Evolutionary conservation across 495 filamentous ascomycete genomes (phyloP), one percentile per base, ranked within the genome.

Genomic region (Poronia punctata): DNA sequence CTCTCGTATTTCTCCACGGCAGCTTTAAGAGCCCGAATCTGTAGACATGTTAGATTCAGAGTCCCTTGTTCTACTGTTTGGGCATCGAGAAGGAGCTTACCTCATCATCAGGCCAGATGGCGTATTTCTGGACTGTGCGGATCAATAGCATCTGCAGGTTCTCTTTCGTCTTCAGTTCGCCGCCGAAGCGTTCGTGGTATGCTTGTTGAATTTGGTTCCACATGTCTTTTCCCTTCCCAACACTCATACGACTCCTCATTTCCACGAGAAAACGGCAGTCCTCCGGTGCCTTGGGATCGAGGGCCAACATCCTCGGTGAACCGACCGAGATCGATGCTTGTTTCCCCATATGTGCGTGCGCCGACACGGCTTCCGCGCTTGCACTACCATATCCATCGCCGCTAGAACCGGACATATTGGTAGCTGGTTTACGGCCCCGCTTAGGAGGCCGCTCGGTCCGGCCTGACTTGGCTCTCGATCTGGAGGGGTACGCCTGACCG

Each of bases 181-280:
- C 50, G 4, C 49, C 50, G 24, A 39, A 65, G 31, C 51, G 59
- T 20, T 62, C 60, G 20, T 64, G 57, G 46, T 65, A 72, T 28
- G 62, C 59, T n/a, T 57, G 54, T 40, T 64, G 65, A 45, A 71
- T 72, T 32, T 64, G 59, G 23, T 70, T 65, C 69, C 69, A 72
- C 65, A 72, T 72, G 2, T 67, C 69, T 50, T 72, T 70, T 23
- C 69, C 69, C 41, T 68, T 70, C 14, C 66, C 65, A 19, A 56
- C 51, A n/a, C 63, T 50, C 43, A 60, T 60, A 37, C 64, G 50
- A 30, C 63, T 68, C 11, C 65, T 56, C 11, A 68, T 53, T 28
- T 66, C 56, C 24, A 71, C 58, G 11, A 72, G 56, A 35, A 48
- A 69, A 19, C 59, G 57, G 46, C 68, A 67, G 19, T 70, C 66